Percentiles rank a stretch among this genome's conserved stretches.
Conservation (phyloP, 2,329 filamentous ascomycete species). For the Aspergillus fumigatus region DNA sequence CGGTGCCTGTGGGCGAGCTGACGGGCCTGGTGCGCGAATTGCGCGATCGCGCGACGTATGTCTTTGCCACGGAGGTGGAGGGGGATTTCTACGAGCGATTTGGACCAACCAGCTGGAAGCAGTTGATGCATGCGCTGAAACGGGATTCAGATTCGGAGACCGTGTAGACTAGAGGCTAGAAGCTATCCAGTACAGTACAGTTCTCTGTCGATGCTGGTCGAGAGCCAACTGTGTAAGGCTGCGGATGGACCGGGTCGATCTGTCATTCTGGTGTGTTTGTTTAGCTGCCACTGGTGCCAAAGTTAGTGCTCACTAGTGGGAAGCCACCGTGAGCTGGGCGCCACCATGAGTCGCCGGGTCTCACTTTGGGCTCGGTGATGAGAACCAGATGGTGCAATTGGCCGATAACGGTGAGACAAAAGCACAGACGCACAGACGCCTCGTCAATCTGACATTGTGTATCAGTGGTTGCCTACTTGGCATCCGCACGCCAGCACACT, state of each 20-base stretch:
- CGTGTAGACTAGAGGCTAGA: no score
- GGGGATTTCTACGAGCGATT: conserved; percentile 17
- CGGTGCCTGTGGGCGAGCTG: conserved; percentile 9
- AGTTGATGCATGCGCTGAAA: conserved; percentile 6
- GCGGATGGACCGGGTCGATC: not conserved
- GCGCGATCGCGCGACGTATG: conserved; percentile 7
- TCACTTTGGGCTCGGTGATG: no score
- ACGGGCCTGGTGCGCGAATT: conserved; percentile 11
- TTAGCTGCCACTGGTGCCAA: no score
- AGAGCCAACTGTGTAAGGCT: no score
- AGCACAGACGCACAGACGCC: no score
- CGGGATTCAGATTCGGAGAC: not conserved
- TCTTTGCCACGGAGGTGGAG: conserved; percentile 13
- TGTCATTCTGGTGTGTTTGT: not conserved
- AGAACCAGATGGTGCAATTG: not conserved
- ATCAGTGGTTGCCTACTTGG: not conserved
- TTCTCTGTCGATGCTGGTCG: no score
- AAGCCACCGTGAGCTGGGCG: no score
- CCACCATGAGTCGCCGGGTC: no score
- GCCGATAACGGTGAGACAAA: not conserved
- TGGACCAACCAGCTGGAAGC: conserved; percentile 9
- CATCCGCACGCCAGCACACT: no score
- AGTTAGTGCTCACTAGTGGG: no score
- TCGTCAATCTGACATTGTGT: not conserved
- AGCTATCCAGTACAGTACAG: no score